Conservation (phyloP, 2,329 filamentous ascomycete species). For the Aureobasidium leucospermi region DNA sequence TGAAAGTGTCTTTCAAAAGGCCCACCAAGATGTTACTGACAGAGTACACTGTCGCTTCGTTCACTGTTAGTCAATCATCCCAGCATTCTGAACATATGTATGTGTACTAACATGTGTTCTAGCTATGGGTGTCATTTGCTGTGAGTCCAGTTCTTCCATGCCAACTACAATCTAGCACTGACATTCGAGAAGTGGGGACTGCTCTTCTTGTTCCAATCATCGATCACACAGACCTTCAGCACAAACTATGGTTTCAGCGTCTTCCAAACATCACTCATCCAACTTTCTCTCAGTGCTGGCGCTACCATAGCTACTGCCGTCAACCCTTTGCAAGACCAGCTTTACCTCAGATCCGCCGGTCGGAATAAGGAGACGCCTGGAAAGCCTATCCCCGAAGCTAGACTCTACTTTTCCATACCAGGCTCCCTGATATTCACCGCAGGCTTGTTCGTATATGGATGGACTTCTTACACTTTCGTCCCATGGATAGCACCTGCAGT, state of each 20-base stretch:
- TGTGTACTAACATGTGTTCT: conserved; percentile 17
- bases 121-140: conserved; percentile 35
- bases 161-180: neutral
- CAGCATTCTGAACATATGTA: conserved; percentile 29
- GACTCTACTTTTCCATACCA: conserved; percentile 32
- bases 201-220: conserved; percentile 40
- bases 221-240: conserved; percentile 33
- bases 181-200: conserved; percentile 27
- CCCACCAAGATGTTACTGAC: conserved; percentile 23
- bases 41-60: conserved; percentile 23
- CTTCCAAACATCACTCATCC: conserved; percentile 34
- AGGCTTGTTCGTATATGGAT: conserved; percentile 75
- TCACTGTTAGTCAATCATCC: conserved; percentile 21
- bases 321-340: conserved; percentile 30
- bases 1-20: conserved; percentile 23
- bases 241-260: conserved; percentile 29
- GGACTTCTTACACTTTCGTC: conserved; percentile 54
- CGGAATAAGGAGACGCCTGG: conserved; percentile 24
- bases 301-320: conserved; percentile 33
- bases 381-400: conserved; percentile 32
- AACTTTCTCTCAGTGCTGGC: conserved; percentile 34
- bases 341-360: conserved; percentile 30
- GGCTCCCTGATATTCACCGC: conserved; percentile 36
- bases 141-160: conserved; percentile 25
- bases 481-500: conserved; percentile 68